A percentile compares a stretch with the other conserved stretches of the same genome.
These are phyloP conservation scores for Mychonastes homosphaera DNA, from an alignment of 139 green algal species.

Conservation along the genomic window DNA sequence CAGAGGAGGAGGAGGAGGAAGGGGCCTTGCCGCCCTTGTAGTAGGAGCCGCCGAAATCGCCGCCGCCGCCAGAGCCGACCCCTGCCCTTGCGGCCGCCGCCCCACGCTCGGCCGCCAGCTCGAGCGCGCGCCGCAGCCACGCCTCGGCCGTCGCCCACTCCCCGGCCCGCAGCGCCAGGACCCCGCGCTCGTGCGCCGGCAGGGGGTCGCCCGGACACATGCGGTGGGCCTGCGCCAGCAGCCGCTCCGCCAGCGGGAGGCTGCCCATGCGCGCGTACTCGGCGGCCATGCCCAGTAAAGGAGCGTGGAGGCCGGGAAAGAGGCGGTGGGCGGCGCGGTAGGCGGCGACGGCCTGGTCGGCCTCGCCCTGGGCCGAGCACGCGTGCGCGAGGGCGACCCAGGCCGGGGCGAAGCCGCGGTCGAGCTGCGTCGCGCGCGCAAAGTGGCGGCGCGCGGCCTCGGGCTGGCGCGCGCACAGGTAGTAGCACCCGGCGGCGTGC, in stretches of 20 bases:
- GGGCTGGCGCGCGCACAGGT: constrained; percentile 60
- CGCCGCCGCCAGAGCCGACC: neutral
- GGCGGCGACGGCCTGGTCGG: constrained; percentile 82
- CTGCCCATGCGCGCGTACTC: constrained; percentile 88
- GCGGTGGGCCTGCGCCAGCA: constrained; percentile 48
- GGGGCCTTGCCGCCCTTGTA: neutral
- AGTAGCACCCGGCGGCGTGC: constrained; percentile 94
- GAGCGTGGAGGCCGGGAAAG: constrained; percentile 86
- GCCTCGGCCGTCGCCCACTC: constrained; percentile 32
- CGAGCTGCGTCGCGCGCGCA: constrained; percentile 71
- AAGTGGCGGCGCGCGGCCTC: constrained; percentile 66
- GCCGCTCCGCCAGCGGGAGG: constrained; percentile 58
- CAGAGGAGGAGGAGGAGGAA: neutral
- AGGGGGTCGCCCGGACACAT: constrained; percentile 77
- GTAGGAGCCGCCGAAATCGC: neutral
- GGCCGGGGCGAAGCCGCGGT: constrained; percentile 65
- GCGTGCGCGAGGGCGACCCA: constrained; percentile 93
- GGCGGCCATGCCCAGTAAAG: constrained; percentile 76
- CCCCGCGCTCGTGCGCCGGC: constrained; percentile 79
- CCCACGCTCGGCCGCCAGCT: constrained; percentile 16
- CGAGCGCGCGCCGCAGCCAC: constrained; percentile 46
- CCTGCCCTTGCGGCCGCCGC: constrained; percentile 3
- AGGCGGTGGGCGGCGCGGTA: constrained; percentile 87
- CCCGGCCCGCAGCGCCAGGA: constrained; percentile 50
- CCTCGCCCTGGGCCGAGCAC: constrained; percentile 67